Base-by-base conservation (phyloP, 2,329 filamentous ascomycete species). In the Coccinonectria pachysandricola region DNA sequence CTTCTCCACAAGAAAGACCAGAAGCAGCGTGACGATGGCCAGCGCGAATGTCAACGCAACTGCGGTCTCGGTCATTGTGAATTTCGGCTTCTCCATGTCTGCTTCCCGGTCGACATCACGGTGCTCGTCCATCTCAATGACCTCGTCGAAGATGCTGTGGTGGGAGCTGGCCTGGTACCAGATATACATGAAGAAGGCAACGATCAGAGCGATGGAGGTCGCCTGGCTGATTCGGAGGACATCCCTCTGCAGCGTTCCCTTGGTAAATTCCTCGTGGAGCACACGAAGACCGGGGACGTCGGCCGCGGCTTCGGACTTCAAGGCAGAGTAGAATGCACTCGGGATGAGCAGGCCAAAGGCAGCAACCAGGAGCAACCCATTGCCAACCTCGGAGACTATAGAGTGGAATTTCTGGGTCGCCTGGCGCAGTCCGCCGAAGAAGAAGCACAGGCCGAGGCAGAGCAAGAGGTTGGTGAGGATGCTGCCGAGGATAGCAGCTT, bases 401-500 rank as follows among this genome's bases (percentile, higher is more conserved):
- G 71, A 64, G 36, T 79, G 70, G 48, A 81, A 80, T 17, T 60
- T 60, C 38, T 79, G 69, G 33, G 68, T 65, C 8, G 71, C 58
- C 20, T 69, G 64, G 24, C 61, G 61, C 9, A 80, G 43, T 5
- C 77, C 77, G 14, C 78, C 77, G 9, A 71, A 62, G 28, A 79
- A 67, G 53, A 82, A 82, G 46, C 77, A 82, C 15, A 71, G 49
- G 0, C 77, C 77, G 15, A 81, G 53, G 36, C 77, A 82, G 2
- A 82, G 64, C 7, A 81, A 53, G 15, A 80, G 50, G 23, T 81
- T 82, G 8, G 78, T 76, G 25, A 82, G 46, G 22, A 81, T 77
- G 3, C 74, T 79, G 8, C 77, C 76, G 1, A 82, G 57, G 26
- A 82, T 79, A 4, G 77, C 76, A 28, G 75, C 75, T 44, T 78